A percentile compares a stretch with the other conserved stretches of the same genome.
phyloP scores from a whole-genome alignment of 2,329 filamentous ascomycete species.

The Pseudogymnoascus sp. region DNA sequence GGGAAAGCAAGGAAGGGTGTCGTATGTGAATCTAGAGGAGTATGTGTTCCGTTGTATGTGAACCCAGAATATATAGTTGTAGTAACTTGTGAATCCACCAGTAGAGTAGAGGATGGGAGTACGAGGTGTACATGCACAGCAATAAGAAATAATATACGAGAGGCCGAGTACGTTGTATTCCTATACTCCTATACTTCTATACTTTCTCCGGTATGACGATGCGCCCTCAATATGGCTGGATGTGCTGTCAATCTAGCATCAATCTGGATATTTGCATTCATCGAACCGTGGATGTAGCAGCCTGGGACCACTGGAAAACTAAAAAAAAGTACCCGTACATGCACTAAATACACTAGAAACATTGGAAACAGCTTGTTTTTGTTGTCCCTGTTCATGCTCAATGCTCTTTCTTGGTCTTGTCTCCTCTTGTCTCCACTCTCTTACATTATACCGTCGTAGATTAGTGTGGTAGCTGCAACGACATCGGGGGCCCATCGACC shows the following conservation, averaged over 20 bases:
- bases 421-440: background rate
- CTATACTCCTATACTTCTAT: no score
- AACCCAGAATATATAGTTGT: background rate
- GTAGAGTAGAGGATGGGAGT: background rate
- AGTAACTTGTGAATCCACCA: background rate
- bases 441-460: background rate
- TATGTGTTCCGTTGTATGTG: background rate
- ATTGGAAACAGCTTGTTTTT: background rate
- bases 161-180: background rate
- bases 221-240: background rate
- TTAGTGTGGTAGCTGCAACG: background rate
- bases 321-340: background rate
- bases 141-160: background rate
- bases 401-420: background rate
- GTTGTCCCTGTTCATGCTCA: background rate
- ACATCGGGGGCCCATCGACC: background rate
- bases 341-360: background rate
- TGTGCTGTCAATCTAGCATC: background rate
- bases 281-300: background rate
- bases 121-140: background rate
- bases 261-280: background rate
- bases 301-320: background rate
- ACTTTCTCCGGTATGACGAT: background rate
- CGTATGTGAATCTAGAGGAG: background rate
- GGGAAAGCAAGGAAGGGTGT: background rate